phyloP scores from a whole-genome alignment of 2,329 filamentous ascomycete genomes.

The Ceratocystis eucalypticola region DNA sequence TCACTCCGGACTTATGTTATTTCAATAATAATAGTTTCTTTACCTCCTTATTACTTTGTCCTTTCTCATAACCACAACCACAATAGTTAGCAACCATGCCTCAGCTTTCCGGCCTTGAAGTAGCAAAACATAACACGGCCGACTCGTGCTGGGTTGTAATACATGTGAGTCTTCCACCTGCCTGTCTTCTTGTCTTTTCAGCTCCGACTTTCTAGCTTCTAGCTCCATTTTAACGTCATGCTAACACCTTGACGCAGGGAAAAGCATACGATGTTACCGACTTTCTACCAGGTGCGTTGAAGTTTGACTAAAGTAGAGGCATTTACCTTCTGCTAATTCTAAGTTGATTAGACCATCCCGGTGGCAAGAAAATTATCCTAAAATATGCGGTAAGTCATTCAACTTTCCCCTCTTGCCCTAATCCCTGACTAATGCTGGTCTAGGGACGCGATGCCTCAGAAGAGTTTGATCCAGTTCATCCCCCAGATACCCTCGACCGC shows the following conservation, averaged over 20 bases:
- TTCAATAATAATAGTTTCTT: neutral
- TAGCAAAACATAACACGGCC: constrained; percentile 59
- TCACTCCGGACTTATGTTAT: neutral
- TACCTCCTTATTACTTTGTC: neutral
- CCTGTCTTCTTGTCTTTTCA: neutral
- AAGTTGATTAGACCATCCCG: constrained; percentile 56
- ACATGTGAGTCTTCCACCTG: constrained; percentile 39
- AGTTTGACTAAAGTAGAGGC: neutral
- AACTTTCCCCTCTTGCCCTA: neutral
- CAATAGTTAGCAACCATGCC: constrained; percentile 23
- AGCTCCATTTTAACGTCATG: neutral
- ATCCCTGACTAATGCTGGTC: neutral
- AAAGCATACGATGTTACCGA: constrained; percentile 84
- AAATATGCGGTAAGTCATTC: constrained; percentile 59
- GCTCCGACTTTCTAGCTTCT: too few relatives aligned
- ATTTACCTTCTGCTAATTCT: neutral
- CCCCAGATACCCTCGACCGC: constrained; percentile 74
- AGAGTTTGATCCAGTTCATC: constrained; percentile 78
- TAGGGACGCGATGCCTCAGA: constrained; percentile 83
- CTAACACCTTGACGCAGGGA: constrained; percentile 33
- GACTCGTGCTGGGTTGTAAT: constrained; percentile 89
- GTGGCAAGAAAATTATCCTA: constrained; percentile 82
- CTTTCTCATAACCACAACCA: neutral
- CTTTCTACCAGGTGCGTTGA: constrained; percentile 54
- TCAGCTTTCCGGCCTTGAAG: constrained; percentile 38